Evolutionary conservation across 768 basidiomycete species (phyloP), one percentile per base, ranked within the genome.

Genomic region (Naganishia vaughanmartiniae): DNA sequence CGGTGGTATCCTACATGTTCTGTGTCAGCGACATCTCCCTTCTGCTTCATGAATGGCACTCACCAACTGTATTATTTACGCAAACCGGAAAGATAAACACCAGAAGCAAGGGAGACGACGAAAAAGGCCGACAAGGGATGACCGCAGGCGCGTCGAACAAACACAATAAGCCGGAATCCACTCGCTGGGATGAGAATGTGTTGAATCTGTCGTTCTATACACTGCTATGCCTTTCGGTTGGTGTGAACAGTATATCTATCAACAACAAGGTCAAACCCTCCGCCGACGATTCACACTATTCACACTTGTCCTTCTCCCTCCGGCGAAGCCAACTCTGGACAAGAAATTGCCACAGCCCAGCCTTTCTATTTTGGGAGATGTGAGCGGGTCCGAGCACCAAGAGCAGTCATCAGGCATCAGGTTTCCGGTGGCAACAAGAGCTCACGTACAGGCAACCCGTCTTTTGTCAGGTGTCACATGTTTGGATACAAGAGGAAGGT

Each of bases 331-430:
- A 21, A 51, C 48, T 51, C 48, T 51, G 48, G 48, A 9, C 21
- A 1, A 42, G 15, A 12, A n/a, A 1, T 12, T 4, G 48, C 48
- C 48, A 51, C 48, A 51, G 48, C 48, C 48, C 48, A 51, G 48
- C 48, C 4, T 51, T 51, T 51, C 48, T 51, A 51, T 51, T 51
- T 51, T 51, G 48, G 48, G 48, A 51, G n/a, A n/a, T 5, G n/a
- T n/a, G n/a, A 9, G 48, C 24, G 48, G 42, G 42, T 15, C 42
- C 42, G 42, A 36, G 34, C 15, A 36, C 34, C 34, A 9, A 11
- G 10, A 42, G 42, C 42, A 42, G 42, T 42, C 42, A 42, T 42
- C 42, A n/a, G n/a, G n/a, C n/a, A 42, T 42, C 15, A 42, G n/a
- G 42, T 42, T 36, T 36, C 36, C 36, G 36, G 36, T 6, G 36